phyloP scores from a whole-genome alignment of 176 grass and related monocot species.

The Aegilops umbellulata region DNA sequence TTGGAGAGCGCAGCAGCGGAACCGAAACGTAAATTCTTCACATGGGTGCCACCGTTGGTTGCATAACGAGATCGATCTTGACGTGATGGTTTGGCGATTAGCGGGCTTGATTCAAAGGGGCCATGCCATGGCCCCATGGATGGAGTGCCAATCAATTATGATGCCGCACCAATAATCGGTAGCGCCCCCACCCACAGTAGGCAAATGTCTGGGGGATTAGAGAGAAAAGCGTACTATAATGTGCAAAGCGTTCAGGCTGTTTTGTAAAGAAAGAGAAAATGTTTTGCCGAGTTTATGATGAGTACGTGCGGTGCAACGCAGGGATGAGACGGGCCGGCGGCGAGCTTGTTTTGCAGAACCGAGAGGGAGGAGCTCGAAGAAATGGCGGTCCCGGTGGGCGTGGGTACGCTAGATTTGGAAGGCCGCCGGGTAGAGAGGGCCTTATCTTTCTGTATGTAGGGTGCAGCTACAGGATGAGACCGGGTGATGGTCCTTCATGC shows the following conservation, averaged over 20 bases:
- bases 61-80: background rate
- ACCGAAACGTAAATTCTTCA: conserved; percentile 1
- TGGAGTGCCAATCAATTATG: background rate
- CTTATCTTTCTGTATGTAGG: too few species aligned
- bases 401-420: background rate
- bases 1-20: background rate
- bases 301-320: too few species aligned
- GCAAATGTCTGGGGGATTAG: too few species aligned
- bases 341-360: too few species aligned
- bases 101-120: background rate
- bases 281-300: background rate
- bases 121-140: background rate
- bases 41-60: background rate
- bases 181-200: background rate
- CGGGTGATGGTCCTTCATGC: too few species aligned
- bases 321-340: too few species aligned
- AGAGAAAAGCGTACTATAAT: too few species aligned
- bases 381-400: background rate
- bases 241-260: background rate
- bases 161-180: background rate
- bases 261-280: background rate
- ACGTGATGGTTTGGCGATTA: background rate
- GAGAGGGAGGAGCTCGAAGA: background rate
- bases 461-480: too few species aligned
- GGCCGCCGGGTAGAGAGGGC: background rate